phyloP scores from a whole-genome alignment of 805 yeast species.

The Tetrapisispora phaffii region DNA sequence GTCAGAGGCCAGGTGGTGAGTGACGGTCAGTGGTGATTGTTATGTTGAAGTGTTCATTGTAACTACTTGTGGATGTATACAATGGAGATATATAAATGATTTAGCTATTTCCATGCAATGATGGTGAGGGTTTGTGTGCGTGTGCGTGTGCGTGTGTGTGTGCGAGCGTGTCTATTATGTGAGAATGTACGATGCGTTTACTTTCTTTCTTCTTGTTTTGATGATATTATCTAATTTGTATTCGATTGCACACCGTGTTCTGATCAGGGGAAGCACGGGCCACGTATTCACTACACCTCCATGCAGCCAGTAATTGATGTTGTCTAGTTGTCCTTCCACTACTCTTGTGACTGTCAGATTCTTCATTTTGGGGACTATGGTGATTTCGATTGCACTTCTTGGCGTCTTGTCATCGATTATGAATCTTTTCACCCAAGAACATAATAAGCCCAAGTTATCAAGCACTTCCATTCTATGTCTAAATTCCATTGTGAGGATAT shows the following conservation, averaged over 20 bases:
- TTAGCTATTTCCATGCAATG: too few relatives aligned
- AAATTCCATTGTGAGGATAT: constrained; percentile 62
- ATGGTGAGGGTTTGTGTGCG: too few relatives aligned
- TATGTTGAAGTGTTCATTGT: too few relatives aligned
- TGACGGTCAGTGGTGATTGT: too few relatives aligned
- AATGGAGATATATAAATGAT: too few relatives aligned
- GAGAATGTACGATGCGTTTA: background rate
- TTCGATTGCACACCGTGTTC: constrained; percentile 86
- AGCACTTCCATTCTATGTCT: constrained; percentile 76
- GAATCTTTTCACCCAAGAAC: constrained; percentile 59
- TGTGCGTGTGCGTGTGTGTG: too few relatives aligned
- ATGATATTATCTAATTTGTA: constrained; percentile 71
- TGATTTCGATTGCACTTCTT: constrained; percentile 67
- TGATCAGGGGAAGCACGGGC: constrained; percentile 77
- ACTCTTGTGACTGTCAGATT: constrained; percentile 66
- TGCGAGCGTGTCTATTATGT: background rate
- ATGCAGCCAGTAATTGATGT: constrained; percentile 78
- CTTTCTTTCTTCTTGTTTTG: constrained; percentile 28
- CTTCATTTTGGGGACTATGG: constrained; percentile 79
- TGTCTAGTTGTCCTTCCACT: constrained; percentile 67
- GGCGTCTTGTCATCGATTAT: constrained; percentile 86
- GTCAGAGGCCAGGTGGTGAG: too few relatives aligned
- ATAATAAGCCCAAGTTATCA: constrained; percentile 67
- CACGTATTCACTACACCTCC: constrained; percentile 91
- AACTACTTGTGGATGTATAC: too few relatives aligned